A percentile compares a stretch with the other conserved stretches of the same genome.
phyloP scores from a whole-genome alignment of 306 rosid genomes.

The Dryas alaskensis region DNA sequence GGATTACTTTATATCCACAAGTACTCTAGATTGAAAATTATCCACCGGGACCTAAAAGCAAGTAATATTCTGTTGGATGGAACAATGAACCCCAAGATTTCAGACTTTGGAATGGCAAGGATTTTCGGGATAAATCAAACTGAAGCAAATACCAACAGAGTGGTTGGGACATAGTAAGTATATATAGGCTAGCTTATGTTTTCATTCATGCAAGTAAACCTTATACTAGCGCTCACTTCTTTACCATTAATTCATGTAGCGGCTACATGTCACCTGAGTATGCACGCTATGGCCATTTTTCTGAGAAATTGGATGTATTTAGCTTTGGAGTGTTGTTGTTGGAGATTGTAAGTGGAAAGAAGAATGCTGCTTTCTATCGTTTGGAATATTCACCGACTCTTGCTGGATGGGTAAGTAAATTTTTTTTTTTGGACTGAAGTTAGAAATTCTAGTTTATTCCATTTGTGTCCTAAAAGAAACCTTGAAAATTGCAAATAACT shows the following conservation, averaged over 20 bases:
- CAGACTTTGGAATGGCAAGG: slow-evolving; percentile 22
- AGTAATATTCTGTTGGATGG: slow-evolving; percentile 13
- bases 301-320: slow-evolving; percentile 21
- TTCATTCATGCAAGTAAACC: neutral
- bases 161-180: slow-evolving; percentile 32
- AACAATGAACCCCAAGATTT: slow-evolving; percentile 24
- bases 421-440: no score
- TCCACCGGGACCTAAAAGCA: slow-evolving; percentile 27
- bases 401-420: slow-evolving; percentile 16
- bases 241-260: neutral
- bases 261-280: slow-evolving; percentile 30
- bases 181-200: no score
- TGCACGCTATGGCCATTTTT: slow-evolving; percentile 13
- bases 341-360: slow-evolving; percentile 28
- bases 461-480: no score
- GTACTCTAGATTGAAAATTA: slow-evolving; percentile 21
- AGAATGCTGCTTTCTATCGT: slow-evolving; percentile 9
- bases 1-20: no score
- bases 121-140: slow-evolving; percentile 12
- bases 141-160: slow-evolving; percentile 13
- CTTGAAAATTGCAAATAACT: no score
- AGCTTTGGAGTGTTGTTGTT: slow-evolving; percentile 20
- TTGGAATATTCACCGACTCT: neutral
- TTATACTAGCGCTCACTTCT: neutral
- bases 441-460: no score